Conservation (phyloP, 805 yeast genomes). For the Maudiozyma serrabonitensis region DNA sequence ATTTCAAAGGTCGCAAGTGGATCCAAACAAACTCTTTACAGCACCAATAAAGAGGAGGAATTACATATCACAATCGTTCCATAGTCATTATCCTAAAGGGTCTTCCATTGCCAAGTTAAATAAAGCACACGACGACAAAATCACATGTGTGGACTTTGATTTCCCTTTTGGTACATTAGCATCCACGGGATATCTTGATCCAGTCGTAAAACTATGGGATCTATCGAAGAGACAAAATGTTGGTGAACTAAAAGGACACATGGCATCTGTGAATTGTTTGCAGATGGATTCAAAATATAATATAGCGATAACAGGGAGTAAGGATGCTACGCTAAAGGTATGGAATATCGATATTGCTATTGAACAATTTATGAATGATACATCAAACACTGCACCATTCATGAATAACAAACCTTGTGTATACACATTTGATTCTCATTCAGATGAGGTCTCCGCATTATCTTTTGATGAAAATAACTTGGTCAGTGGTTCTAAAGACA, state of each 20-base stretch:
- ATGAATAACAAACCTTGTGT: conserved; percentile 30
- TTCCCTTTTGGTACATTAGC: conserved; percentile 66
- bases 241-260: conserved; percentile 56
- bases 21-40: conserved; percentile 2
- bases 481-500: conserved; percentile 61
- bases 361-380: conserved; percentile 8
- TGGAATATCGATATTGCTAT: conserved; percentile 42
- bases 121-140: conserved; percentile 42
- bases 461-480: conserved; percentile 42
- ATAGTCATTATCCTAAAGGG: conserved; percentile 27
- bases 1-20: background rate
- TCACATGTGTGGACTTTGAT: conserved; percentile 57
- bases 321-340: conserved; percentile 51
- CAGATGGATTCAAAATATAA: conserved; percentile 42
- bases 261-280: conserved; percentile 49
- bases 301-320: conserved; percentile 41
- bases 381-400: conserved; percentile 2
- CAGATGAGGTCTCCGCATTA: conserved; percentile 56
- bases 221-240: conserved; percentile 41
- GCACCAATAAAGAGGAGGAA: conserved; percentile 5
- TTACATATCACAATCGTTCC: conserved; percentile 6
- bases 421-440: conserved; percentile 50
- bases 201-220: conserved; percentile 79
- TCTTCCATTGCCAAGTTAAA: conserved; percentile 40
- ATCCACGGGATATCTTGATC: conserved; percentile 62